Conservation (phyloP, 1,284 basidiomycete species). For the Mixia osmundae region DNA sequence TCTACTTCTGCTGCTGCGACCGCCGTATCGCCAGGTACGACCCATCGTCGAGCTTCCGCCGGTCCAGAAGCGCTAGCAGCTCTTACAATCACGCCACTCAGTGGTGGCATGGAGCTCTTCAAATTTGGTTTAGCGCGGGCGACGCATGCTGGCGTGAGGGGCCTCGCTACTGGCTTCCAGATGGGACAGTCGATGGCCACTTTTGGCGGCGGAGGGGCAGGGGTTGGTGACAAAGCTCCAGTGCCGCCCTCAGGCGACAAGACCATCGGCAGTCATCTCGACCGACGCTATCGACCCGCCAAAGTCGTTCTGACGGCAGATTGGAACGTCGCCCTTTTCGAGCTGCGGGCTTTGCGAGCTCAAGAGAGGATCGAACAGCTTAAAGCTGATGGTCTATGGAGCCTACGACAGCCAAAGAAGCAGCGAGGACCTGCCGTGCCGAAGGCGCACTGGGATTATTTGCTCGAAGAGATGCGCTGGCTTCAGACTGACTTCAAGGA, state of each 20-base stretch:
- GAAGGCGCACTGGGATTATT: conserved; percentile 87
- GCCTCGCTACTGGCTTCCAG: conserved; percentile 13
- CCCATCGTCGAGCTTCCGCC: no score
- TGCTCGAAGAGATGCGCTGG: conserved; percentile 98
- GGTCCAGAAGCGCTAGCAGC: no score
- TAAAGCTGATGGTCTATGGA: conserved; percentile 65
- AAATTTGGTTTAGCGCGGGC: conserved; percentile 14
- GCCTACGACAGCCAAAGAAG: conserved; percentile 85
- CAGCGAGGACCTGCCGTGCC: conserved; percentile 53
- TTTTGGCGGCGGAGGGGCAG: no score
- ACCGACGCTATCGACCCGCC: no score
- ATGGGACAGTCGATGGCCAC: conserved; percentile 11
- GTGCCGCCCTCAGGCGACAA: no score
- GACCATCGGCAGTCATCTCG: no score
- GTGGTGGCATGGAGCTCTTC: conserved; percentile 13
- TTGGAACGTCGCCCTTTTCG: conserved; percentile 14
- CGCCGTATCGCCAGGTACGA: conserved; percentile 2
- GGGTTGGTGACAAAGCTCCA: no score
- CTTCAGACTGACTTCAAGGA: conserved; percentile 85
- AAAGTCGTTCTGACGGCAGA: conserved; percentile 14
- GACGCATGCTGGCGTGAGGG: conserved; percentile 12
- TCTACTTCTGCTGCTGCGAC: conserved; percentile 1
- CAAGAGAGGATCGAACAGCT: conserved; percentile 56
- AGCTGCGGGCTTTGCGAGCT: conserved; percentile 14
- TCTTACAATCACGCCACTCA: no score